Percentiles rank a stretch among this genome's conserved stretches.
Conservation (phyloP, 495 filamentous ascomycete species). For the Clavariopsis aquatica region DNA sequence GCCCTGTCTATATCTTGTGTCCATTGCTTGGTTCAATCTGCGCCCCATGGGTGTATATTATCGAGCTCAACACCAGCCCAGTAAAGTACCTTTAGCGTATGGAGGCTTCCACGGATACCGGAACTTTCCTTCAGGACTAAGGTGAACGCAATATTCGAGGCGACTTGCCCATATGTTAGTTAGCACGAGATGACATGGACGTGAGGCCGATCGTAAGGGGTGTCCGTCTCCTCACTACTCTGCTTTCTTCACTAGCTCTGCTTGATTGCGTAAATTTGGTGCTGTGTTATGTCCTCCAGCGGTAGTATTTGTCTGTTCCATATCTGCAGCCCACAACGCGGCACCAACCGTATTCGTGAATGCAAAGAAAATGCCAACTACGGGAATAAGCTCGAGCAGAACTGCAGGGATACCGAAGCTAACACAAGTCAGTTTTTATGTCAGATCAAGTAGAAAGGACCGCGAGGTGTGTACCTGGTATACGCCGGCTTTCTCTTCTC, state of each 20-base stretch:
- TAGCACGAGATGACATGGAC: neutral
- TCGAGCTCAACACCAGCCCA: too few relatives aligned
- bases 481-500: slow-evolving; percentile 65
- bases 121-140: slow-evolving; percentile 13
- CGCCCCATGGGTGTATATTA: too few relatives aligned
- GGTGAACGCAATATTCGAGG: neutral
- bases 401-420: slow-evolving; percentile 79
- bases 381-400: slow-evolving; percentile 79
- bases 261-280: slow-evolving; percentile 30
- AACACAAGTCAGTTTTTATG: slow-evolving; percentile 22
- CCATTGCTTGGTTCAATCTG: slow-evolving; percentile 24
- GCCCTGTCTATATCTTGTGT: slow-evolving; percentile 10
- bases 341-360: slow-evolving; percentile 93
- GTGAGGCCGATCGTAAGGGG: neutral
- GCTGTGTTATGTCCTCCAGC: slow-evolving; percentile 9
- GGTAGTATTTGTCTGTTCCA: slow-evolving; percentile 58
- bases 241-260: slow-evolving; percentile 35
- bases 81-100: too few relatives aligned
- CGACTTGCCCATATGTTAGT: slow-evolving; percentile 22
- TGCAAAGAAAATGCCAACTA: slow-evolving; percentile 78
- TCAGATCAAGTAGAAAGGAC: neutral
- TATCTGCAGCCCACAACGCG: slow-evolving; percentile 89
- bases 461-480: slow-evolving; percentile 62
- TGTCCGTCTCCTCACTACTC: slow-evolving; percentile 27
- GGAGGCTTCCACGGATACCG: slow-evolving; percentile 38